Evolutionary conservation across 2,329 filamentous ascomycete genomes (phyloP), one percentile per base, ranked within the genome.

Genomic region (Exophiala oligosperma): DNA sequence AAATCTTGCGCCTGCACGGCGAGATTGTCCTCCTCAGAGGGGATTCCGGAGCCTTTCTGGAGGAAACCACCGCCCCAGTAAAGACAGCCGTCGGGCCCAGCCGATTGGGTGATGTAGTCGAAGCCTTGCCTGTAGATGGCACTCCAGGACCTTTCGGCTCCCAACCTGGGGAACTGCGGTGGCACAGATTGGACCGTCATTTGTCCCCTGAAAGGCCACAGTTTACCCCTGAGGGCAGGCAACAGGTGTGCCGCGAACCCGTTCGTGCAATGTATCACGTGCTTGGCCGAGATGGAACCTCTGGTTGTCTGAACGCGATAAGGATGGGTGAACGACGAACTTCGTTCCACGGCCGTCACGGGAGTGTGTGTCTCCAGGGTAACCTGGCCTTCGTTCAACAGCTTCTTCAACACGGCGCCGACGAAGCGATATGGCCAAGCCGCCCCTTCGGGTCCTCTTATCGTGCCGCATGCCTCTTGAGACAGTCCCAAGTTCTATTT

Each of bases 261-360:
- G 52, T 79, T 78, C 2, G 76, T 79, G 59, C 74, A 76, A 60
- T 79, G 71, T 3, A 77, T 64, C 3, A 79, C 67, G 4, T 74
- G 70, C 1, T 46, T 61, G 2, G 72, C 71, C 26, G 64, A 64
- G 35, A 79, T 64, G 0, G 57, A 49, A 2, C 77, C 77, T 24
- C 76, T 70, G 0, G 70, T 24, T 0, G 77, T 79, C 2, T 59
- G 57, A 1, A 78, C 23, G 2, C 60, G 57, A 41, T 73, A 72
- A 1, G 70, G 69, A n/a, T 67, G 64, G 0, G 54, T 52, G 2
- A 60, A 7, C 21, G 52, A 48, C n/a, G 43, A 37, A 21, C 28
- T 61, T 17, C 55, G 54, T n/a, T 47, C 32, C 17, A 69, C 61
- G 1, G 52, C 48, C 7, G 40, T 60, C 1, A 59, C 66, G 0